Conservation (phyloP, 73 alveolate species). For the Diophrys sp. region DNA sequence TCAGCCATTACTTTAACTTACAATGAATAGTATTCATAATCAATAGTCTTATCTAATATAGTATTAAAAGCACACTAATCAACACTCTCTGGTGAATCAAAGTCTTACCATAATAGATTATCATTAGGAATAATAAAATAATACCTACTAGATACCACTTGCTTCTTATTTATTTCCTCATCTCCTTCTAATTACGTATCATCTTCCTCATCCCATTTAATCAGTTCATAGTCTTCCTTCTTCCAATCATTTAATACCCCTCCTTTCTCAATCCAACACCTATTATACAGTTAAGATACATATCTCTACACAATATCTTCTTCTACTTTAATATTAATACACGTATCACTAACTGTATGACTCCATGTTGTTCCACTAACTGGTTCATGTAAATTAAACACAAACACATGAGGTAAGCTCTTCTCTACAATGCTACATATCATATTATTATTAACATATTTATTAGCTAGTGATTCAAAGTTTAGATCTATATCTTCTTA, state of each 20-base stretch:
- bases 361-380: constrained; percentile 22
- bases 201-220: neutral
- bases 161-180: neutral
- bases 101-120: neutral
- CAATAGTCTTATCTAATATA: too few relatives aligned
- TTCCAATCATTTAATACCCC: neutral
- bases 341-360: constrained; percentile 2
- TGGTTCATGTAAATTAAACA: constrained; percentile 27
- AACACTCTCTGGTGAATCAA: too few relatives aligned
- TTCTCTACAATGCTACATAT: constrained; percentile 16
- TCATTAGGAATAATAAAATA: neutral
- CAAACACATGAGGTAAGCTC: constrained; percentile 25
- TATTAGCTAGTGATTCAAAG: neutral
- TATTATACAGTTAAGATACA: neutral
- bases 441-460: constrained; percentile 32
- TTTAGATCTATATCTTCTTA: neutral
- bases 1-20: too few relatives aligned
- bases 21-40: too few relatives aligned
- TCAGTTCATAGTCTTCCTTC: neutral
- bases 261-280: neutral
- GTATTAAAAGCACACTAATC: too few relatives aligned
- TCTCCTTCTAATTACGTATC: neutral
- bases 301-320: neutral
- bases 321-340: neutral
- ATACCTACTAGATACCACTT: neutral